These are phyloP conservation scores for Taphrina confusa DNA, from an alignment of 1,139 yeast species.

Conservation along the genomic window DNA sequence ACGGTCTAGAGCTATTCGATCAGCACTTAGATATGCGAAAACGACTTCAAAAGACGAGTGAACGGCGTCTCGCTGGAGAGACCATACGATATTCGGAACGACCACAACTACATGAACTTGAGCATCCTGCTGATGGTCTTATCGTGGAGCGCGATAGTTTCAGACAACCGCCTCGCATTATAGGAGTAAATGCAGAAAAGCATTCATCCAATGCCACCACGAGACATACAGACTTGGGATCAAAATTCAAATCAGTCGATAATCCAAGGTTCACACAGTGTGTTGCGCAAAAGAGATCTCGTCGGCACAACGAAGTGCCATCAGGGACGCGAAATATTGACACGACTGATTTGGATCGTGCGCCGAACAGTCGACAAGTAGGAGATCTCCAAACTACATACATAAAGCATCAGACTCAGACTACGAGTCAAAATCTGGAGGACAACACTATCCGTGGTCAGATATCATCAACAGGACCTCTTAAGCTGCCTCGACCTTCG, in stretches of 20 bases:
- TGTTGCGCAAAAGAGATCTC: no score
- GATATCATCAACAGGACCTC: not conserved
- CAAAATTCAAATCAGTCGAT: no score
- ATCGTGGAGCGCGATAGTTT: slow-evolving; percentile 37
- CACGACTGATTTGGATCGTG: no score
- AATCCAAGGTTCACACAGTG: no score
- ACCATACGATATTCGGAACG: slow-evolving; percentile 2
- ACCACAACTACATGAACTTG: slow-evolving; percentile 7
- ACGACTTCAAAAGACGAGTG: slow-evolving; percentile 14
- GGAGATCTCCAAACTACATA: not conserved
- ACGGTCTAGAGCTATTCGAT: slow-evolving; percentile 41
- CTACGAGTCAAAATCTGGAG: not conserved
- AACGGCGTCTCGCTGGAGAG: slow-evolving; percentile 22
- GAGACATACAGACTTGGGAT: not conserved
- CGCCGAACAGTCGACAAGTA: not conserved
- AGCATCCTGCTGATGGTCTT: slow-evolving; percentile 39
- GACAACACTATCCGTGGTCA: not conserved
- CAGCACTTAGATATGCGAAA: slow-evolving; percentile 38
- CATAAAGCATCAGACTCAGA: not conserved
- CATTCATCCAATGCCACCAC: not conserved
- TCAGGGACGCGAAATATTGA: no score
- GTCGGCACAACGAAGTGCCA: no score
- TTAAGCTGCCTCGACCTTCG: not conserved
- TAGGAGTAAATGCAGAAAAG: no score
- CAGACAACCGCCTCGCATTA: not conserved